Base-by-base conservation (phyloP, 1,284 basidiomycete species). In the Trichosporon inkin region DNA sequence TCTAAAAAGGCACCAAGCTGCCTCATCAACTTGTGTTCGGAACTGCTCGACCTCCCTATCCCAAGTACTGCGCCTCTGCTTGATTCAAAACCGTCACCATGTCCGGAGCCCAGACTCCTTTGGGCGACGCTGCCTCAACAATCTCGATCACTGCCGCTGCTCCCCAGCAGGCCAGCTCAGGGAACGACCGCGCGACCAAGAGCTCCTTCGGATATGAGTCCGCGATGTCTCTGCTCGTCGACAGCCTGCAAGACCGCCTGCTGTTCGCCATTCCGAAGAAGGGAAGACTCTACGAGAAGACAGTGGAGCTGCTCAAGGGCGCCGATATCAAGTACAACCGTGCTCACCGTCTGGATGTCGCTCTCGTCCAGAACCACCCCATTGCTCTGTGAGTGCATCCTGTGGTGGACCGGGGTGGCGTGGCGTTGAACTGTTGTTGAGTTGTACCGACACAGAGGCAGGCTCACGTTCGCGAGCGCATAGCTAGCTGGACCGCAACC, bases 191-290 rank as follows among this genome's bases (percentile, higher is more conserved):
- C 39, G n/a, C 20, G 55, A 41, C 63, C 64, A 54, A 67, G 74
- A 56, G 38, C 22, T 55, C 51, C 17, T 80, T 80, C 56, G 78
- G 77, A 8, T 70, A 70, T 49, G 75, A 77, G 57, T 71, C 68
- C 14, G 70, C 73, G 34, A 80, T 81, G 79, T 78, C 80, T 53
- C 67, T 82, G n/a, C 70, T 82, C 22, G 76, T 79, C 41, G 84
- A 84, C 57, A 81, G 81, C 41, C 80, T 88, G 56, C 79, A 84
- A 61, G 87, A 86, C 52, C 85, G 94, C 53, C 74, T 97, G 60
- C 81, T 99, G 35, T 95, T 99, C 71, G 95, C 95, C 6, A 91
- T 99, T 69, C 95, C 95, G 1, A 99, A 99, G 82, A 99, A 99
- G 85, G 95, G 94, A 61, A 84, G 95, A 67, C 82, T 99, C 63